Evolutionary conservation across 352 stramenopile species (phyloP), one percentile per base, ranked within the genome.

Genomic region (Phytophthora meadii): DNA sequence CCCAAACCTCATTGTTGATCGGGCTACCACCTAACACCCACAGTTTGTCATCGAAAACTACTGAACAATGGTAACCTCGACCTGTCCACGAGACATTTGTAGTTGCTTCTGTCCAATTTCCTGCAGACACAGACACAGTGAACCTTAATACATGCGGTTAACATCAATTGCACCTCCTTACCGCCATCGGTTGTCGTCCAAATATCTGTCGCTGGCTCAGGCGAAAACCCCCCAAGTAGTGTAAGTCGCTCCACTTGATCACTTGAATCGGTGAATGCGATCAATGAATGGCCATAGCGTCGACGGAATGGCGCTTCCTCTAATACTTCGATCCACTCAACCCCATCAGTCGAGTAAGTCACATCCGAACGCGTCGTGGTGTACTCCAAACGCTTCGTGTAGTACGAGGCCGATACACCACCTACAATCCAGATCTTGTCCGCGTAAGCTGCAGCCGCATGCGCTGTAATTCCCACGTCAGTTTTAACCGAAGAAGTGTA

Each of bases 1-100:
- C 87, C 84, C 85, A 95, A 37, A 95, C 83, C 14, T 92, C 78
- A 64, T 92, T 93, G 58, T 87, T 92, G 14, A 93, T 58, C n/a
- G 87, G 87, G 61, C 76, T 93, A 1, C 87, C 87, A 8, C 84
- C 87, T n/a, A 93, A 68, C 17, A 95, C 61, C 70, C 81, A 93
- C 4, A 93, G 47, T 27, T 75, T 74, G n/a, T 49, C 56, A 34
- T 84, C 54, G 56, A 91, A 92, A 1, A 73, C 71, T 4, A 90
- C 76, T 3, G 87, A 74, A 68, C 87, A 95, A 64, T 95, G 87
- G 57, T 86, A 93, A 11, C 83, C 87, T 37, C 87, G 71, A 15
- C 84, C 84, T 25, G 70, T 2, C 84, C 84, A 95, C 3, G 84
- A 78, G 47, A 60, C 50, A 30, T 39, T 42, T 1, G 59, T 72